Evolutionary conservation across 139 green algal species (phyloP).

Genomic region (Ettlia oleoabundans): DNA sequence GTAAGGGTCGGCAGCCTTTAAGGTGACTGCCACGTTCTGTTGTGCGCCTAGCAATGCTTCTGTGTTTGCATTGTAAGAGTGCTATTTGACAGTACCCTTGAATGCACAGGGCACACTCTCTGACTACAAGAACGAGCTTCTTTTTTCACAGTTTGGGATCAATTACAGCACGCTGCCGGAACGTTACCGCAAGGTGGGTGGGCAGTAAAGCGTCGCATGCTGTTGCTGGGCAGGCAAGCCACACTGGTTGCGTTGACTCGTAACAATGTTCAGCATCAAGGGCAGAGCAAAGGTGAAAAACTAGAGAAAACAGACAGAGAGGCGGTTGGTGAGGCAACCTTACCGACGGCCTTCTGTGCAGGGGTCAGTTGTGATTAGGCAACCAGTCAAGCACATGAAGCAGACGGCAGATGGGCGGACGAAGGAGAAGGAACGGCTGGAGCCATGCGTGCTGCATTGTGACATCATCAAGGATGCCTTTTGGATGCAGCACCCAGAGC

Average conservation of each 20-base stretch:
- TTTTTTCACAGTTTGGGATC: constrained; percentile 86
- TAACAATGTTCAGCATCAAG: too few species aligned
- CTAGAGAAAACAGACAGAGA: too few species aligned
- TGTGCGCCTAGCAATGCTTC: not conserved
- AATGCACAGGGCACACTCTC: constrained; percentile 74
- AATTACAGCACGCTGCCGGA: constrained; percentile 91
- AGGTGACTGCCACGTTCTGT: not conserved
- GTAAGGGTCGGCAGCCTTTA: not conserved
- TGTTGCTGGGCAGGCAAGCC: too few species aligned
- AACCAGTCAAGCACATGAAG: constrained; percentile 51
- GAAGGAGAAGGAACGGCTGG: constrained; percentile 50
- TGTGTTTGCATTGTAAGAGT: not conserved
- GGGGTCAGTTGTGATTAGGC: constrained; percentile 68
- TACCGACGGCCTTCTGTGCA: constrained; percentile 31
- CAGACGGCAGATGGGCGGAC: constrained; percentile 57
- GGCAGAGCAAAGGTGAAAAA: too few species aligned
- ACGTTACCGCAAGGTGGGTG: constrained; percentile 83
- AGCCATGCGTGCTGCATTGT: constrained; percentile 66
- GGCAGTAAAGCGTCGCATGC: not conserved
- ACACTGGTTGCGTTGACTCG: too few species aligned
- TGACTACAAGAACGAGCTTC: constrained; percentile 91
- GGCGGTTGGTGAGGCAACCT: not conserved
- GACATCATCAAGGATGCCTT: constrained; percentile 92
- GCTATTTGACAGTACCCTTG: not conserved
- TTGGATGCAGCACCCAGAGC: constrained; percentile 72